Percentiles rank a stretch among this genome's conserved stretches.
These are phyloP conservation scores for Fraxinus xanthoxyloides DNA, from an alignment of 305 asterid genomes.

Conservation along the genomic window DNA sequence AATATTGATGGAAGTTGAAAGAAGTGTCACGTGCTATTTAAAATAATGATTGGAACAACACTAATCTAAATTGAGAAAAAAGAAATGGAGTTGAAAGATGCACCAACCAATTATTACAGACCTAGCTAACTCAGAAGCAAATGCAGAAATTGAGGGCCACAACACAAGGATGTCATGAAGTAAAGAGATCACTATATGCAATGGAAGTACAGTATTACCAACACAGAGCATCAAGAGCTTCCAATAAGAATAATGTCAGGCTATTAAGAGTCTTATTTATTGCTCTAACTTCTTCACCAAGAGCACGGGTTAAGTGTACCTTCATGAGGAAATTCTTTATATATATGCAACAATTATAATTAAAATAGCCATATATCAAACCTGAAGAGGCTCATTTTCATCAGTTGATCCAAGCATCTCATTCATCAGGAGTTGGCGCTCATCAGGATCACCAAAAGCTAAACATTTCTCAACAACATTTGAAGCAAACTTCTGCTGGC, in stretches of 20 bases:
- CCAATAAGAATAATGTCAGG: background rate
- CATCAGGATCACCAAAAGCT: constrained; percentile 48
- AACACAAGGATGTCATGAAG: background rate
- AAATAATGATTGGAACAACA: background rate
- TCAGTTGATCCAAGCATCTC: constrained; percentile 75
- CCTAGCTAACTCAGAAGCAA: background rate
- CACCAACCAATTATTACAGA: background rate
- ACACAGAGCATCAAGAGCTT: background rate
- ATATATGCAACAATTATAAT: background rate
- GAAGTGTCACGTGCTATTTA: background rate
- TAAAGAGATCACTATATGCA: background rate
- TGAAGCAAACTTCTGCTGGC: constrained; percentile 69
- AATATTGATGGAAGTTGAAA: background rate
- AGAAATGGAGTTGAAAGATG: background rate
- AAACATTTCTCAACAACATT: constrained; percentile 69
- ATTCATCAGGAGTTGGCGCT: constrained; percentile 52
- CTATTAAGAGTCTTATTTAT: background rate
- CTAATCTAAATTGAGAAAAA: background rate
- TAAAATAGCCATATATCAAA: constrained; percentile 19
- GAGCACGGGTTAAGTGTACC: background rate
- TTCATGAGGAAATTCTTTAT: background rate
- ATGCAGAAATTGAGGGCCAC: background rate
- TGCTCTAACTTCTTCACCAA: background rate
- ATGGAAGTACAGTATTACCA: background rate
- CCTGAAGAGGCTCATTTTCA: constrained; percentile 79